Percentiles rank a stretch among this genome's conserved stretches.
phyloP scores from a whole-genome alignment of 345 rosid genomes.

The Populus pruinosa region DNA sequence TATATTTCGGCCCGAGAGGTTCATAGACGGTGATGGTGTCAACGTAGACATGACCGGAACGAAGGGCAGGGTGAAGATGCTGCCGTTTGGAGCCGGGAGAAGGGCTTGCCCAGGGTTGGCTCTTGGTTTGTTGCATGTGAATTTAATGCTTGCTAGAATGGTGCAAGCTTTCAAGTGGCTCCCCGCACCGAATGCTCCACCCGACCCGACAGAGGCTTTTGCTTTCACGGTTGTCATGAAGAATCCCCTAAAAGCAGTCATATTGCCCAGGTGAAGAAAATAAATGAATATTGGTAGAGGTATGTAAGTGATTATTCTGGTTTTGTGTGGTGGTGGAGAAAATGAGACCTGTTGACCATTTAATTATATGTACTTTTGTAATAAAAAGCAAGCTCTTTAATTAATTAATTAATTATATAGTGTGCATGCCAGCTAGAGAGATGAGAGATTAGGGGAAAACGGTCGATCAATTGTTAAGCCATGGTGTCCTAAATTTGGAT shows the following conservation, averaged over 20 bases:
- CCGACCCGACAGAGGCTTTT: conserved; percentile 78
- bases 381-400: neutral
- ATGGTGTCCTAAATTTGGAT: too few species aligned
- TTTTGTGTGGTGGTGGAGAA: neutral
- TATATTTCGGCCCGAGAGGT: conserved; percentile 24
- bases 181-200: conserved; percentile 54
- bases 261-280: conserved; percentile 42
- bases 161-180: conserved; percentile 75
- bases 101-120: conserved; percentile 25
- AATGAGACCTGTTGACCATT: neutral
- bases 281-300: neutral
- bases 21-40: conserved; percentile 23
- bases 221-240: conserved; percentile 96
- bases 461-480: too few species aligned
- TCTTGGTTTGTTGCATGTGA: conserved; percentile 20
- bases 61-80: conserved; percentile 20
- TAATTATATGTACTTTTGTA: neutral
- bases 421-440: too few species aligned
- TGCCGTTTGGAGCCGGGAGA: conserved; percentile 27
- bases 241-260: conserved; percentile 66
- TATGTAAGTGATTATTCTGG: neutral
- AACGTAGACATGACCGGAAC: conserved; percentile 24
- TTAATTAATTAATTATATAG: neutral
- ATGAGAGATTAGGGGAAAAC: too few species aligned
- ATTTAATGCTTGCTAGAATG: conserved; percentile 80